Evolutionary conservation across 345 rosid species (phyloP).

Genomic region (Brassica carinata): DNA sequence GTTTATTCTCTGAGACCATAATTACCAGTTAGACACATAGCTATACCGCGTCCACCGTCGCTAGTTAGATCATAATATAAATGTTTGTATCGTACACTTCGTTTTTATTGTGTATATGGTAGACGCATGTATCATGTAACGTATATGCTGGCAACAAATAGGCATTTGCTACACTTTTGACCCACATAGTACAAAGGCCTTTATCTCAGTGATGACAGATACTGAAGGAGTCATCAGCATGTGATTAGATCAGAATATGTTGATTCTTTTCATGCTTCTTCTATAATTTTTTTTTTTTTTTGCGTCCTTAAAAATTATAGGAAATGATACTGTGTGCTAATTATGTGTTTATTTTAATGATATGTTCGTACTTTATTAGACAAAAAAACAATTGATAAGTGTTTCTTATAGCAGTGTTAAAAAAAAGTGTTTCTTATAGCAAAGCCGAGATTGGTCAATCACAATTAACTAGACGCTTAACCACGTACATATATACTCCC

Average conservation of each 20-base stretch:
- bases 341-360: conserved; percentile 7
- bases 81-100: neutral
- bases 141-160: conserved; percentile 20
- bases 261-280: conserved; percentile 37
- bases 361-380: conserved; percentile 23
- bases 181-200: conserved; percentile 31
- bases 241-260: conserved; percentile 37
- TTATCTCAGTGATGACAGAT: conserved; percentile 36
- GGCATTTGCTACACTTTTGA: conserved; percentile 34
- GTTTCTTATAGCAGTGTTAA: neutral
- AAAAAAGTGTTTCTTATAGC: neutral
- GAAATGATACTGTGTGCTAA: neutral
- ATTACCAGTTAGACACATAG: neutral
- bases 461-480: conserved; percentile 31
- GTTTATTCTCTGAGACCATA: neutral
- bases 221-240: conserved; percentile 41
- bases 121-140: conserved; percentile 4
- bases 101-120: neutral
- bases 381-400: neutral
- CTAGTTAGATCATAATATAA: neutral
- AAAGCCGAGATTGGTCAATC: conserved; percentile 20
- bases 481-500: neutral
- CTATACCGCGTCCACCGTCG: neutral
- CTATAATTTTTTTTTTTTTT: neutral
- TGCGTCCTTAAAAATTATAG: neutral